A percentile compares a stretch with the other conserved stretches of the same genome.
These are phyloP conservation scores for Verticillium klebahnii DNA, from an alignment of 2,329 filamentous ascomycete genomes.

Conservation along the genomic window DNA sequence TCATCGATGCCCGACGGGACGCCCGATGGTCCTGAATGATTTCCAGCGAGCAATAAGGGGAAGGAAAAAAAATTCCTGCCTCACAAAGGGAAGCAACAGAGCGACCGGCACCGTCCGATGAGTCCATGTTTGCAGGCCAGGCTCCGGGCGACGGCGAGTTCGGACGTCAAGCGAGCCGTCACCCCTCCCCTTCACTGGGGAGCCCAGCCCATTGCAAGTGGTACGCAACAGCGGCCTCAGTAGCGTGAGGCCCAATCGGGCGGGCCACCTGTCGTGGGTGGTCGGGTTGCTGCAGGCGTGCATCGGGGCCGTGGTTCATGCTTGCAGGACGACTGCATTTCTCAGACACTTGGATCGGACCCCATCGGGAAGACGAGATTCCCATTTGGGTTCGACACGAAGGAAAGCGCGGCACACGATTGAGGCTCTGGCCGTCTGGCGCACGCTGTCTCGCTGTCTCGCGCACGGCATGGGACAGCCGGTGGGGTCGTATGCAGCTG, in stretches of 20 bases:
- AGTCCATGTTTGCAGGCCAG: background rate
- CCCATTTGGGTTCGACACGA: background rate
- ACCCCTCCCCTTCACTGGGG: no score
- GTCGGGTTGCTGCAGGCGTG: background rate
- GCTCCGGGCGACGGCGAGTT: background rate
- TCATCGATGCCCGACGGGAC: constrained; percentile 9
- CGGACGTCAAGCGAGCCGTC: background rate
- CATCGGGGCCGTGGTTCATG: background rate
- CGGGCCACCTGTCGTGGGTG: background rate
- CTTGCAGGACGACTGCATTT: background rate
- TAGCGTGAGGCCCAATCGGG: background rate
- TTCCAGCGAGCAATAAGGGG: background rate
- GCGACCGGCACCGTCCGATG: background rate
- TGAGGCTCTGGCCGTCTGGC: background rate
- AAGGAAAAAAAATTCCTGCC: background rate
- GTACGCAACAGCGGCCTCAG: background rate
- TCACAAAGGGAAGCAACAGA: background rate
- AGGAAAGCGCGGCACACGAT: background rate
- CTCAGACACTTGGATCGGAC: background rate
- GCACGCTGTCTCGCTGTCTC: background rate
- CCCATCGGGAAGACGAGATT: background rate
- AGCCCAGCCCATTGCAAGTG: background rate
- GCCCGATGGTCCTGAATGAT: constrained; percentile 3
- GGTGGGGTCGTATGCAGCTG: background rate
- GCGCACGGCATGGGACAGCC: background rate